phyloP scores from a whole-genome alignment of 2,329 filamentous ascomycete species.

The Ceratocystis smalleyi region DNA sequence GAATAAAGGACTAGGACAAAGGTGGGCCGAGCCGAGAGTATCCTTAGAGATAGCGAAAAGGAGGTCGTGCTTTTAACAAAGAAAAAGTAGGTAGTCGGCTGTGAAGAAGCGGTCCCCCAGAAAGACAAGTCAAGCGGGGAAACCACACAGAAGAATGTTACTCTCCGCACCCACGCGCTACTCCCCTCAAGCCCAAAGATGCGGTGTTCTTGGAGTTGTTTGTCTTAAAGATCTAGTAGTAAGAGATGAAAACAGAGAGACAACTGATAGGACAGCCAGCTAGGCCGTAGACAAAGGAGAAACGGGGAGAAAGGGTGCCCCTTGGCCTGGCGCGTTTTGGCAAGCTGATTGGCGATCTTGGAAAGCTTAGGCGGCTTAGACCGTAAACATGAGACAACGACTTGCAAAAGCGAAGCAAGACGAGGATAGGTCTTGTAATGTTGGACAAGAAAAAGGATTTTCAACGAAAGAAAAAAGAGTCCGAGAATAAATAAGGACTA shows the following conservation, averaged over 20 bases:
- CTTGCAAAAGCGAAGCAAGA: neutral
- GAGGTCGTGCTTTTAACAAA: too few species aligned
- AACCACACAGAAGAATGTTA: neutral
- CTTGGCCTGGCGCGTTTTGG: neutral
- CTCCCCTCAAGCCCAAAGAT: neutral
- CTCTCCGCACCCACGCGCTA: neutral
- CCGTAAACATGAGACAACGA: neutral
- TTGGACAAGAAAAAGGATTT: neutral
- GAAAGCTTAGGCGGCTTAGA: slow-evolving; percentile 1
- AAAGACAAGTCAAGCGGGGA: neutral
- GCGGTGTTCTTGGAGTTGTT: neutral
- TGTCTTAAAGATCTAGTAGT: neutral
- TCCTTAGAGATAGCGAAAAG: too few species aligned
- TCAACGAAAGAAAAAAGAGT: neutral
- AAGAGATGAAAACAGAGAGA: neutral
- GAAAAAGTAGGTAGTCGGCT: too few species aligned
- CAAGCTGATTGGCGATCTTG: neutral
- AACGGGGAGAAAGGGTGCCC: neutral
- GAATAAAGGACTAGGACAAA: neutral
- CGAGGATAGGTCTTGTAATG: neutral
- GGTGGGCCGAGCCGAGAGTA: neutral
- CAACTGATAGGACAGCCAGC: too few species aligned
- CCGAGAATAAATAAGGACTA: slow-evolving; percentile 1
- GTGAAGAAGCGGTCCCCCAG: too few species aligned
- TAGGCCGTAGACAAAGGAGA: neutral